Evolutionary conservation across 495 filamentous ascomycete species (phyloP), one percentile per base, ranked within the genome.

Genomic region (Pseudotulostoma volvatum): DNA sequence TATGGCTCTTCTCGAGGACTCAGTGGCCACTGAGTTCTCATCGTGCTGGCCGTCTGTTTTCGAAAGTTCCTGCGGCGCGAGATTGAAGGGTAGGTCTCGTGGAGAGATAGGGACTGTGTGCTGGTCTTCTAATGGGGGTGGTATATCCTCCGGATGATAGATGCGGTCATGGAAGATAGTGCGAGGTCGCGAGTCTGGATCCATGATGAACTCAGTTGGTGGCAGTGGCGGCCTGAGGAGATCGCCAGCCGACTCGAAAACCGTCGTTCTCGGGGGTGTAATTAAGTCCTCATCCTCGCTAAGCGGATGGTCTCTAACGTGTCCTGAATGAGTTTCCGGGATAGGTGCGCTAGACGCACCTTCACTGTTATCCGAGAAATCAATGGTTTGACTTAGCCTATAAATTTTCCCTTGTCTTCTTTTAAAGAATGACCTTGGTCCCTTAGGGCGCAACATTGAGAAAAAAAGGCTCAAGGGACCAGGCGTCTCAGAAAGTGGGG

Each of bases 161-260:
- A 96, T 71, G 9, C 90, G 79, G 55, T 96, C 90, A 60, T 97
- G 90, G 59, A 95, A 95, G 42, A 97, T 96, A 9, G 92, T 93
- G 28, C 81, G 73, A 4, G 84, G 73, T n/a, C 90, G 81, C 34
- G 73, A 75, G 21, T 77, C 67, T 9, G 88, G 87, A 40, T 94
- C 76, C 39, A 82, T 67, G 23, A 97, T 66, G 51, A 84, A 97
- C 20, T 81, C 74, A 2, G 69, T 65, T 0, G 80, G 70, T 9
- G 90, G 88, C 2, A 96, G 57, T 8, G 84, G 90, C 1, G 92
- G 90, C 58, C 86, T 88, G 17, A 97, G 68, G 14, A 97, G 59
- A 51, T 96, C 87, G 8, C 83, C 81, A 1, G 90, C 90, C 1
- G 88, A 84, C 61, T 97, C 90, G 40, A 97, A 90, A 38, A 97